Base-by-base conservation (phyloP, 1,139 yeast genomes). In the Pichia sp. region DNA sequence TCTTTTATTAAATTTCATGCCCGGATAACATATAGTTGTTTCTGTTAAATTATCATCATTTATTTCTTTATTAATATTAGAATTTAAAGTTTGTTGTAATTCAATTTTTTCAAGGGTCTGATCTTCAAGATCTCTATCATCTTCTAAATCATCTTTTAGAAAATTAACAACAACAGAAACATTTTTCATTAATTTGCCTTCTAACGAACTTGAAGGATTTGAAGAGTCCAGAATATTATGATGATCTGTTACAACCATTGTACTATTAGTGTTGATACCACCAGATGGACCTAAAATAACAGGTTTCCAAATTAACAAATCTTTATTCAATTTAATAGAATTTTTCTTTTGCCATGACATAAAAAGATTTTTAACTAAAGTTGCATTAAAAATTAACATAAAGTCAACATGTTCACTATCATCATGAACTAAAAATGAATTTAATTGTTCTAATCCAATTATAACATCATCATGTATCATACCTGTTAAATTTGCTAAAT, bases 391-490 rank as follows among this genome's bases (percentile, higher is more conserved):
- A 5, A 67, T 67, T 2, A 90, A 69, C 0, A 76, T 80, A 61
- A 78, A 87, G 12, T 61, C 57, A 4, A 68, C 66, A 1, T 73
- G 67, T 47, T 73, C 72, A 31, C 24, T 36, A n/a, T 38, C 9
- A 25, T 40, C 20, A 16, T 31, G 35, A 16, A 35, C 34, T 6
- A 45, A 33, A 7, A 48, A 39, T 41, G 74, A 68, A 35, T 78
- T 72, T 23, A 92, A 64, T 48, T 82, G 84, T 60, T 92, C 98
- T 27, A 92, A 68, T 0, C 95, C 96, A 40, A 85, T 86, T 7
- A 90, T 73, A 0, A 90, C 90, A 64, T 92, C 97, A 12, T 92
- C 85, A 5, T 85, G 76, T 1, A 76, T 80, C 92, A 92, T 85
- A 0, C 97, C 97, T 0, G 97, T 86, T 23, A 78, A 58, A 49